phyloP scores from a whole-genome alignment of 305 asterid genomes.

The Fraxinus angustifolia region DNA sequence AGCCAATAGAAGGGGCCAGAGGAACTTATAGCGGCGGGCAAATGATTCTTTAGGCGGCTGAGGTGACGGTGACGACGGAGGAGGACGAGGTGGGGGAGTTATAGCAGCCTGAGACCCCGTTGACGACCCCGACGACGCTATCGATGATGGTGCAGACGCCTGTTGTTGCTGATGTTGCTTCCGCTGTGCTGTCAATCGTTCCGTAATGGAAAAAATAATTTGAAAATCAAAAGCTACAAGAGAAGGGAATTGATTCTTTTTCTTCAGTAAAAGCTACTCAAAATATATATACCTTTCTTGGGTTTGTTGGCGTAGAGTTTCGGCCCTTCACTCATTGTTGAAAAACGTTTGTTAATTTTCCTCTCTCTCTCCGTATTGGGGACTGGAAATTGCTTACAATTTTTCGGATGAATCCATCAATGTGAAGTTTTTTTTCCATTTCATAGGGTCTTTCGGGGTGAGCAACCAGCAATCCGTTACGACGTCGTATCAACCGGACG shows the following conservation, averaged over 20 bases:
- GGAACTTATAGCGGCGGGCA: constrained; percentile 62
- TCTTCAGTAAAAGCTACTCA: not conserved
- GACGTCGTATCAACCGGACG: not conserved
- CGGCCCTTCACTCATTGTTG: constrained; percentile 51
- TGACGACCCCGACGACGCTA: constrained; percentile 44
- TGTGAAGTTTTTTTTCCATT: not conserved
- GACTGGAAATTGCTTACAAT: not conserved
- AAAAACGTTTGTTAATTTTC: not conserved
- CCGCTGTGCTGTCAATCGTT: constrained; percentile 40
- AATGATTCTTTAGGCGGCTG: constrained; percentile 58
- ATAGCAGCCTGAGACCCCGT: constrained; percentile 39
- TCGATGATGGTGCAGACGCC: constrained; percentile 26
- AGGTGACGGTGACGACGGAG: constrained; percentile 20
- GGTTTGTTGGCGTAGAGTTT: constrained; percentile 56
- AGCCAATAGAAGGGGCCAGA: constrained; percentile 65
- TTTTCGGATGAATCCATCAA: not conserved
- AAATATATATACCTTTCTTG: constrained; percentile 40
- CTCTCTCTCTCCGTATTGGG: not conserved
- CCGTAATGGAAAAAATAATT: not conserved
- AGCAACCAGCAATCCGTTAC: not conserved
- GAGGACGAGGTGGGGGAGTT: constrained; percentile 7
- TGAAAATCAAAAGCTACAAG: not conserved
- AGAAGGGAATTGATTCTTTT: not conserved
- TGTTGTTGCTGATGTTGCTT: constrained; percentile 31
- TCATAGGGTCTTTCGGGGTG: not conserved